A percentile compares a stretch with the other conserved stretches of the same genome.
Evolutionary conservation across 371 early-diverging fungal genomes (phyloP).

Genomic region (Saksenaea vasiformis): DNA sequence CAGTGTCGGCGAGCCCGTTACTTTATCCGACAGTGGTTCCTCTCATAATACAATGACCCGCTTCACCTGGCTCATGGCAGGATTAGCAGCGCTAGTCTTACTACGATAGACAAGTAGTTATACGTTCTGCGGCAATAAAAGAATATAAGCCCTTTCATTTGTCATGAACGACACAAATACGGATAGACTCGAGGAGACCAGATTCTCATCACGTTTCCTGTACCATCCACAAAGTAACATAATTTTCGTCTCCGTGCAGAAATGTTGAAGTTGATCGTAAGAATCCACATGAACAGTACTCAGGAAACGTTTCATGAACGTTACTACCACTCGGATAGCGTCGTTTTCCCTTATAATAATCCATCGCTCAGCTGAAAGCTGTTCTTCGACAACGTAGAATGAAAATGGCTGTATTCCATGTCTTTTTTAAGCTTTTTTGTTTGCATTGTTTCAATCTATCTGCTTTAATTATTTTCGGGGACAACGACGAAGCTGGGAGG

Average conservation of each 20-base stretch:
- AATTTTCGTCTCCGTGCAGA: too few relatives aligned
- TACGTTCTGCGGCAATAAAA: neutral
- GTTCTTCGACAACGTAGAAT: too few relatives aligned
- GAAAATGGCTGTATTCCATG: neutral
- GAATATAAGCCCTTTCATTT: neutral
- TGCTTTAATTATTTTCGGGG: conserved; percentile 44
- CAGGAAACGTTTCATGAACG: too few relatives aligned
- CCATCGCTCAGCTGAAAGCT: too few relatives aligned
- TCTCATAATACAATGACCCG: neutral
- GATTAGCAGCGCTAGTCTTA: neutral
- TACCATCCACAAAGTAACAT: too few relatives aligned
- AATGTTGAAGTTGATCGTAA: too few relatives aligned
- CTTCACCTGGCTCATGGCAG: neutral
- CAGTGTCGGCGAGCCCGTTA: conserved; percentile 39
- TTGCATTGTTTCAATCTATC: neutral
- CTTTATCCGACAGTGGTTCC: conserved; percentile 16
- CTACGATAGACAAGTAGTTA: neutral
- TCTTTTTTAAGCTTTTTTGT: neutral
- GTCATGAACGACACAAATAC: too few relatives aligned
- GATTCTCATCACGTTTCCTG: too few relatives aligned
- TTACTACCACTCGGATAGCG: too few relatives aligned
- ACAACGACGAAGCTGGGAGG: conserved; percentile 61
- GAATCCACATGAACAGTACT: too few relatives aligned
- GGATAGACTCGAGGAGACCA: too few relatives aligned
- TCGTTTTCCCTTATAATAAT: too few relatives aligned